Evolutionary conservation across 805 yeast species (phyloP), one percentile per base, ranked within the genome.

Genomic region (Cyberlindnera subsufficiens): DNA sequence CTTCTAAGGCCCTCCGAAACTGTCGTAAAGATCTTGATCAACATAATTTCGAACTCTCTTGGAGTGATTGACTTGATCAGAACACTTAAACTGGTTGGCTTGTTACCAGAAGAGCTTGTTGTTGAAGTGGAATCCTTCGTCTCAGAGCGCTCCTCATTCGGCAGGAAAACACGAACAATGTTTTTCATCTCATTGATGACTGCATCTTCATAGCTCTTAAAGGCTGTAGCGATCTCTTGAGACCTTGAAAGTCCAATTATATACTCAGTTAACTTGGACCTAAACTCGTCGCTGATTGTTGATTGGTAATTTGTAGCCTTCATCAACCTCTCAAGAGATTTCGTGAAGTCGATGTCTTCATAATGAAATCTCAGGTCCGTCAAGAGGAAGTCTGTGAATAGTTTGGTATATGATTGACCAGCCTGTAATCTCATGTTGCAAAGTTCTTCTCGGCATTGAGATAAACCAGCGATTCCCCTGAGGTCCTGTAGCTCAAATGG

Each of bases 1-100:
- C 96, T 72, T 48, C 91, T 68, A 20, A 89, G 66, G 16, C 87
- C 80, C 54, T 85, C 95, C 0, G 88, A 77, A 3, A 84, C 68
- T 17, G 77, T 72, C 0, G 86, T 64, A 51, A 76, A 86, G 4
- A 81, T 80, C 25, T 66, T 67, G 2, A 71, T 60, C 35, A 87
- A 59, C 86, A 89, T 82, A 2, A 64, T 67, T 53, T 85, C 87
- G 56, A 89, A 89, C 45, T 87, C 96, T 13, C 65, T 62, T 0
- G 93, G 83, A 0, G 88, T 71, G 72, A 88, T 71, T 3, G 76
- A 74, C 49, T 81, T 78, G 39, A 93, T 74, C 38, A 68, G 46
- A 4, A 66, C 5, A 63, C 65, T 30, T 68, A 54, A 64, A 42
- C 64, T 64, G 6, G 59, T 30, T 38, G 13, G 41, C 38, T 32